phyloP scores from a whole-genome alignment of 179 eudicot species.

The Spinacia oleracea region DNA sequence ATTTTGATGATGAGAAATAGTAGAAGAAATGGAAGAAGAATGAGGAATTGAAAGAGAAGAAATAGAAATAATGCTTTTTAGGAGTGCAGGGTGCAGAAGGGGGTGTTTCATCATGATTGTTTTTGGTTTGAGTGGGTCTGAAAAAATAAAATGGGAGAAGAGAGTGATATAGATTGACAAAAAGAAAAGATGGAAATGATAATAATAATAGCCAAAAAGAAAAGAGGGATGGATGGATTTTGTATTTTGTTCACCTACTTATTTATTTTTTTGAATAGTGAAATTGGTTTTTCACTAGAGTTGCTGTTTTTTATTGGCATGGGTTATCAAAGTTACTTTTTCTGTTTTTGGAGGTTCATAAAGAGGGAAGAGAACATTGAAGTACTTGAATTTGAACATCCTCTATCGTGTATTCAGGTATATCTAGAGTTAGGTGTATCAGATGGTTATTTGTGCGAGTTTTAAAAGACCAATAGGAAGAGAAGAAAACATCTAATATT shows the following conservation, averaged over 20 bases:
- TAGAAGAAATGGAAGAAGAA: slow-evolving; percentile 11
- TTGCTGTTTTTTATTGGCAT: neutral
- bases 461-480: no score
- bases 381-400: neutral
- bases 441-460: no score
- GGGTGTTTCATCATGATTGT: slow-evolving; percentile 65
- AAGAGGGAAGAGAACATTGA: neutral
- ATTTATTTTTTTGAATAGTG: neutral
- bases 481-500: neutral
- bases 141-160: slow-evolving; percentile 28
- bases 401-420: no score
- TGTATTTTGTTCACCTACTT: neutral
- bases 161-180: slow-evolving; percentile 30
- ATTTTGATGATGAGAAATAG: slow-evolving; percentile 21
- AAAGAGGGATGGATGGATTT: neutral
- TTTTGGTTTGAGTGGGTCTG: slow-evolving; percentile 48
- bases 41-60: neutral
- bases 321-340: neutral
- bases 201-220: neutral
- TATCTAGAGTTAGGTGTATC: no score
- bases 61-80: slow-evolving; percentile 46
- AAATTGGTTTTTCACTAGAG: neutral
- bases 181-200: slow-evolving; percentile 4
- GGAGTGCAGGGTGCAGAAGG: slow-evolving; percentile 69
- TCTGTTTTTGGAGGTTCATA: neutral